Conservation (phyloP, 805 yeast genomes). For the Pichia phayaonensis region DNA sequence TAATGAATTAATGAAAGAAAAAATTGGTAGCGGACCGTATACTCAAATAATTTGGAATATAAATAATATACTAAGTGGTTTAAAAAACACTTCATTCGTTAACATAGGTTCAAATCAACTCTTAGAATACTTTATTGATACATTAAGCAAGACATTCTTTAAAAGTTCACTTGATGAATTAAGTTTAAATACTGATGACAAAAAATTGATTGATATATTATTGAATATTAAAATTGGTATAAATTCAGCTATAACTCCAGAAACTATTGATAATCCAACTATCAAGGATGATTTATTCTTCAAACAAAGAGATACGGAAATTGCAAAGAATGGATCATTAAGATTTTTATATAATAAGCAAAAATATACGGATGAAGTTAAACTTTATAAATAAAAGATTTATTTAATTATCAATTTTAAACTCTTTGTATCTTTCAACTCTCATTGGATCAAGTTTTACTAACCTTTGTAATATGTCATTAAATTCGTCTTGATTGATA, state of each 20-base stretch:
- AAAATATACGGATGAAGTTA: slow-evolving; percentile 22
- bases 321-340: slow-evolving; percentile 26
- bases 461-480: slow-evolving; percentile 33
- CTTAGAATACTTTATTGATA: slow-evolving; percentile 27
- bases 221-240: slow-evolving; percentile 27
- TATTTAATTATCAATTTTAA: background rate
- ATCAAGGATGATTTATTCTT: slow-evolving; percentile 22
- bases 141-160: slow-evolving; percentile 21
- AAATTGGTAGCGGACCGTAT: background rate
- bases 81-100: slow-evolving; percentile 1
- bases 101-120: slow-evolving; percentile 21
- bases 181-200: slow-evolving; percentile 10
- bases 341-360: slow-evolving; percentile 27
- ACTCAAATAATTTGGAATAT: slow-evolving; percentile 8
- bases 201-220: slow-evolving; percentile 22
- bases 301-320: slow-evolving; percentile 24
- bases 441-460: slow-evolving; percentile 58
- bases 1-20: slow-evolving; percentile 17
- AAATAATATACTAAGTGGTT: slow-evolving; percentile 2
- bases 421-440: slow-evolving; percentile 46
- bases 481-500: slow-evolving; percentile 12
- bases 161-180: slow-evolving; percentile 16
- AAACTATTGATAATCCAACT: background rate
- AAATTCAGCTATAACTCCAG: slow-evolving; percentile 2
- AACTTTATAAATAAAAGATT: slow-evolving; percentile 8